Base-by-base conservation (phyloP, 805 yeast species). In the Yarrowia hollandica region DNA sequence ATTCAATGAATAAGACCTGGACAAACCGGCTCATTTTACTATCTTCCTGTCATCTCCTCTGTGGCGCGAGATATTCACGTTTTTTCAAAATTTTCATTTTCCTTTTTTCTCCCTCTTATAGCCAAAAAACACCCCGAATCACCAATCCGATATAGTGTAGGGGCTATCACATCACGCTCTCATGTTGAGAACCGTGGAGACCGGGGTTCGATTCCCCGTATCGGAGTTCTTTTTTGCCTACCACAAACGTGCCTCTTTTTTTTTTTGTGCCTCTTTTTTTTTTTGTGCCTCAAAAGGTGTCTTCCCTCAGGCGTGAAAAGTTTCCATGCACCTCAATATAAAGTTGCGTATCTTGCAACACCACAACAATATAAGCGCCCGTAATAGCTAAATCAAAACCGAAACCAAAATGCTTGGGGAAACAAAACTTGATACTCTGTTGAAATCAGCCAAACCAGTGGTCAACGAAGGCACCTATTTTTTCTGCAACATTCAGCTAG, bases 141-240 rank as follows among this genome's bases (percentile, higher is more conserved):
- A 35, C 10, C n/a, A 37, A 15, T 42, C 50, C 50, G 50, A 42
- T 42, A 42, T 42, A 42, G 50, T 42, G 50, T 42, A 42, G 50
- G 50, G 50, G 50, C 50, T 42, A 42, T 42, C 50, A 42, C 50
- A 42, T 42, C 50, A 42, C 50, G 50, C 50, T 42, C 50, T 42
- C 50, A 42, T 16, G 12, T 16, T 25, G 48, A 41, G 23, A 16
- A 25, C 48, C 39, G 39, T 34, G 39, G 39, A 34, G 39, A 22
- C 30, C 44, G 44, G 44, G 30, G 44, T 38, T 38, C 44, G 44
- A 38, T 23, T 38, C 44, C 44, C 44, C 30, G 30, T 38, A 22
- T 38, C 44, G 44, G 28, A 38, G 44, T 19, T 16, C 16, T 19
- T 14, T 38, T 23, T 15, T 23, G 30, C n/a, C n/a, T n/a, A n/a